Evolutionary conservation across 2,329 filamentous ascomycete genomes (phyloP).

Genomic region (Nothomitra cinnamomea): DNA sequence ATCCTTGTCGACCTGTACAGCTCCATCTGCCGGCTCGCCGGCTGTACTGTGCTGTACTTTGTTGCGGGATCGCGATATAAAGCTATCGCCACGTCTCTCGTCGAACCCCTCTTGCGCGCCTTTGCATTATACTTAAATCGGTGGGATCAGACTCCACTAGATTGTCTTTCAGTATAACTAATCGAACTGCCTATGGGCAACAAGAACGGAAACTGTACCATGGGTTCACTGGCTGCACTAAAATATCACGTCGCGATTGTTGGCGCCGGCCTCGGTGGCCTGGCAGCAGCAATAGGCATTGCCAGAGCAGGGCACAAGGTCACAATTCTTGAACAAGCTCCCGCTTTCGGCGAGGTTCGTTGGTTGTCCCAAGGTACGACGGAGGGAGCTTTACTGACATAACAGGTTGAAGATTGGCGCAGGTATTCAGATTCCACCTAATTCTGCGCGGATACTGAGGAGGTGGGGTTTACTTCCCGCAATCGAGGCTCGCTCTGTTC

Average conservation of each 20-base stretch:
- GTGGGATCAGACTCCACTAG: no score
- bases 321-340: conserved; percentile 24
- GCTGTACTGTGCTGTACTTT: no score
- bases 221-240: background rate
- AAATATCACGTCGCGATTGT: conserved; percentile 17
- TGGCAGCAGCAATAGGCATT: conserved; percentile 25
- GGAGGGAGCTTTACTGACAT: background rate
- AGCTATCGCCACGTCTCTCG: no score
- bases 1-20: no score
- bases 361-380: background rate
- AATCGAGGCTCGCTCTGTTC: conserved; percentile 16
- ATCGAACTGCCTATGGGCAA: no score
- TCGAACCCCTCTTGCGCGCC: no score
- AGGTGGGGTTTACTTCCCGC: conserved; percentile 17
- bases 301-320: conserved; percentile 23
- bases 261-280: conserved; percentile 27
- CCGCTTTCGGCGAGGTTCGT: conserved; percentile 23
- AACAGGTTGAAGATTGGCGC: conserved; percentile 19
- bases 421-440: conserved; percentile 25
- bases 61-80: no score
- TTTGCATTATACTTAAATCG: no score
- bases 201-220: no score
- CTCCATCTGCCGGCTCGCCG: no score
- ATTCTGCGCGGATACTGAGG: conserved; percentile 18
- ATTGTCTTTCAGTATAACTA: no score